Evolutionary conservation across 164 flowering plant species (phyloP).

Genomic region (Aristolochia fimbriata): DNA sequence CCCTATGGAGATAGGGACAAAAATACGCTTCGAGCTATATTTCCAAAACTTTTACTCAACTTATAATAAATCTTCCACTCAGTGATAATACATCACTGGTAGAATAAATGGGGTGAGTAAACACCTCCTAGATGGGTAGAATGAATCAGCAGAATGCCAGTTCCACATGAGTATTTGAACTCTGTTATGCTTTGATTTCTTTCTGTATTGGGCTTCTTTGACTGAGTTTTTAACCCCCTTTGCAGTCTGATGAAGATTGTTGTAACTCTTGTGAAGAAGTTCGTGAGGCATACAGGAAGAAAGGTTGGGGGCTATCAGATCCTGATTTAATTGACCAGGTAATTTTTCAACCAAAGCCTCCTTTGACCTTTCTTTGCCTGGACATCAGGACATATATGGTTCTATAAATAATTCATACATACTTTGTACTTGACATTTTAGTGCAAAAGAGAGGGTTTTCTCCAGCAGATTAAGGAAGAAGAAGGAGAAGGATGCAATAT

Average conservation of each 20-base stretch:
- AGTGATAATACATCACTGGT: too few species aligned
- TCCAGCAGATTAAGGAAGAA: constrained; percentile 57
- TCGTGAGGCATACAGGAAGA: constrained; percentile 62
- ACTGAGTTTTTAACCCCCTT: neutral
- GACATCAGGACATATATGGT: too few species aligned
- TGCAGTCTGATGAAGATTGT: constrained; percentile 65
- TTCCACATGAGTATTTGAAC: neutral
- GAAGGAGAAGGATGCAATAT: constrained; percentile 84
- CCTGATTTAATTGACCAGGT: constrained; percentile 74
- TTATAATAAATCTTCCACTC: too few species aligned
- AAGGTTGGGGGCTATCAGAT: constrained; percentile 72
- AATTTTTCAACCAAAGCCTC: neutral
- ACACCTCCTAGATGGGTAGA: too few species aligned
- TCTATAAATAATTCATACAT: neutral
- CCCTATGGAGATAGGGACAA: too few species aligned
- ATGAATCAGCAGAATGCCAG: too few species aligned
- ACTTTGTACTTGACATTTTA: constrained; percentile 5
- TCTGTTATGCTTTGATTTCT: neutral
- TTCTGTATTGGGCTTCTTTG: neutral
- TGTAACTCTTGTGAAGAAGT: constrained; percentile 81
- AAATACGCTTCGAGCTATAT: too few species aligned
- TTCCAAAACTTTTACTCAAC: too few species aligned
- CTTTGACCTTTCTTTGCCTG: neutral
- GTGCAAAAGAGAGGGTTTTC: constrained; percentile 74
- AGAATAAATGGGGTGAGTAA: too few species aligned